Conservation (phyloP, 2,329 filamentous ascomycete species). For the Neoarthrinium moseri region DNA sequence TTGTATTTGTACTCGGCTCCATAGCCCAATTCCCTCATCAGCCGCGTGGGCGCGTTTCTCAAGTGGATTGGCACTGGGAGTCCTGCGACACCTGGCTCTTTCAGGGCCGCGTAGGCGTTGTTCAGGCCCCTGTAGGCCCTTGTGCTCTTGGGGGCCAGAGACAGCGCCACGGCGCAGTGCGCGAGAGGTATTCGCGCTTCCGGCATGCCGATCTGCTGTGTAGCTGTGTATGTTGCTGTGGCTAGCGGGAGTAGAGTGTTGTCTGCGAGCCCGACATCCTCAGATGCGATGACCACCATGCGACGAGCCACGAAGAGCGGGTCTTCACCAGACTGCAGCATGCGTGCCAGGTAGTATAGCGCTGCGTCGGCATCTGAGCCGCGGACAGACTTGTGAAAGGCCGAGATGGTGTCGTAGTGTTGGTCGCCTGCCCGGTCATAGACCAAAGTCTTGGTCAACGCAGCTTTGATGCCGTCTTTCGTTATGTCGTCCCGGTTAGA, state of each 20-base stretch:
- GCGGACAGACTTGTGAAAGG: constrained; percentile 93
- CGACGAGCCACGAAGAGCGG: constrained; percentile 88
- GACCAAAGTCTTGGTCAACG: constrained; percentile 87
- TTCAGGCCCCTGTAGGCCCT: constrained; percentile 79
- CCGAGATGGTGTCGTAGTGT: constrained; percentile 96
- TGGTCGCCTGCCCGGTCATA: constrained; percentile 95
- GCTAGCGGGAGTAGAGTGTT: constrained; percentile 80
- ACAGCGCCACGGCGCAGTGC: constrained; percentile 80
- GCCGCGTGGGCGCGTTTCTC: constrained; percentile 83
- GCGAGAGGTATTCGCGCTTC: constrained; percentile 91
- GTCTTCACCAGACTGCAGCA: constrained; percentile 94
- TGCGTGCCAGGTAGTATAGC: constrained; percentile 91
- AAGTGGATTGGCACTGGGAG: constrained; percentile 85
- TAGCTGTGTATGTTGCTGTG: constrained; percentile 80
- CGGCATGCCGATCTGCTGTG: constrained; percentile 92
- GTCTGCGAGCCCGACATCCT: constrained; percentile 90
- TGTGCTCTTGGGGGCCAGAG: constrained; percentile 81
- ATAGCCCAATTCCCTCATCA: constrained; percentile 93
- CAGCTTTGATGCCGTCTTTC: constrained; percentile 73
- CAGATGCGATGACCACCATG: constrained; percentile 91
- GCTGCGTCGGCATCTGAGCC: constrained; percentile 84
- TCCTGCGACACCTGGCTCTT: constrained; percentile 79
- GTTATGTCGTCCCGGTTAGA: constrained; percentile 65
- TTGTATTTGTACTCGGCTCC: constrained; percentile 96
- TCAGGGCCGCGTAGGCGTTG: constrained; percentile 74